These are phyloP conservation scores for Fomitopsis serialis DNA, from an alignment of 768 basidiomycete genomes.

Conservation along the genomic window DNA sequence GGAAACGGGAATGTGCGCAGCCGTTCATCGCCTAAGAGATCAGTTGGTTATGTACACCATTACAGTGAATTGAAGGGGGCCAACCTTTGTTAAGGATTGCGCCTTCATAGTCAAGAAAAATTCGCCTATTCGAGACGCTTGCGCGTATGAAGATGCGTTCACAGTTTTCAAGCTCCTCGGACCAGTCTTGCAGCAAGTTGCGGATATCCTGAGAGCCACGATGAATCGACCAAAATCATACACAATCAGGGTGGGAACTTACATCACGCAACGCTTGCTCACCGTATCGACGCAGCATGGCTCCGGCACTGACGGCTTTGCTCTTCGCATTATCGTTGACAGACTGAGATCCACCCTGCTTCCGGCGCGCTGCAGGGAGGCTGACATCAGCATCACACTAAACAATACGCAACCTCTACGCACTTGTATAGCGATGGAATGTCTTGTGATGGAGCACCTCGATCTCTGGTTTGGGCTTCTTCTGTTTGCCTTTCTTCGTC, in stretches of 20 bases:
- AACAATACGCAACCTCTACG: conserved; percentile 24
- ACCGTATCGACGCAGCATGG: conserved; percentile 88
- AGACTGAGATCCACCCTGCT: conserved; percentile 95
- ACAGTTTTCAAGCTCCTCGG: conserved; percentile 77
- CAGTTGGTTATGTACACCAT: background rate
- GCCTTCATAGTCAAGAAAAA: conserved; percentile 87
- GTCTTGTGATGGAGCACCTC: conserved; percentile 90
- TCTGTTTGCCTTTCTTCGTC: conserved; percentile 36
- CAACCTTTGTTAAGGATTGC: conserved; percentile 64
- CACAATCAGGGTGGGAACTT: conserved; percentile 19
- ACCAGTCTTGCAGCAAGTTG: conserved; percentile 77
- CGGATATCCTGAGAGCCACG: conserved; percentile 69
- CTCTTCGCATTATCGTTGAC: conserved; percentile 92
- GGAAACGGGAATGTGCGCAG: conserved; percentile 93
- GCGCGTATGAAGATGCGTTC: conserved; percentile 92
- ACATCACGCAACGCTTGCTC: conserved; percentile 91
- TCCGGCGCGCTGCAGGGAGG: conserved; percentile 83
- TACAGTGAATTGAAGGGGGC: background rate
- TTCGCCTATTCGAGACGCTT: conserved; percentile 78
- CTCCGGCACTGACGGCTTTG: conserved; percentile 90
- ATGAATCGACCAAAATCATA: background rate
- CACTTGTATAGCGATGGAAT: conserved; percentile 97
- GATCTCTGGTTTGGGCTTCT: conserved; percentile 66
- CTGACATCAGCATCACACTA: background rate
- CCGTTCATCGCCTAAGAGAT: conserved; percentile 65